A percentile compares a stretch with the other conserved stretches of the same genome.
Conservation (phyloP, 306 rosid genomes). For the Benincasa hispida region DNA sequence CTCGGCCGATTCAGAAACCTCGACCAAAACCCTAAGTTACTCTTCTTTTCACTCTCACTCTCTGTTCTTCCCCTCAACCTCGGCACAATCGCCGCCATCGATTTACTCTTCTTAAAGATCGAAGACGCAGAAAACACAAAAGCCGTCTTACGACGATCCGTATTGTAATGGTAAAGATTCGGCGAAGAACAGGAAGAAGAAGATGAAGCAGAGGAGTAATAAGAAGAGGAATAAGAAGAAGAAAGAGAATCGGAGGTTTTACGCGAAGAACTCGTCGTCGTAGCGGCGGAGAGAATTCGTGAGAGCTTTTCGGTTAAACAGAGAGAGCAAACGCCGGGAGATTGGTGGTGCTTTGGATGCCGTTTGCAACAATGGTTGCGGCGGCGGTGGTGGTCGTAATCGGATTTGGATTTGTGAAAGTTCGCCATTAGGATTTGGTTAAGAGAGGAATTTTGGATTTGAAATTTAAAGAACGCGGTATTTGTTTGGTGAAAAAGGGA, state of each 20-base stretch:
- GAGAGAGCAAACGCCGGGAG: conserved; percentile 11
- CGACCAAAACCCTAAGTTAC: conserved; percentile 10
- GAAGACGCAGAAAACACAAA: neutral
- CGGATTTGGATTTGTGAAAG: neutral
- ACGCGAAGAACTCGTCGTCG: neutral
- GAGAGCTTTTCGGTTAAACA: conserved; percentile 9
- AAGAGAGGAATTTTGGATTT: neutral
- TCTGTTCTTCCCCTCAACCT: neutral
- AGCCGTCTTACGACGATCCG: neutral
- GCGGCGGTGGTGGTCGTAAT: neutral
- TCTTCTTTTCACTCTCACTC: neutral
- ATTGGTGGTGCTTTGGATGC: neutral
- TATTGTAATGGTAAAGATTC: neutral
- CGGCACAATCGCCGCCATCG: neutral
- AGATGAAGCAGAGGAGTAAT: conserved; percentile 11
- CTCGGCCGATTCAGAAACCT: conserved; percentile 1
- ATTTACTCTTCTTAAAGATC: conserved; percentile 4
- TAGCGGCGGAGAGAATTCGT: neutral
- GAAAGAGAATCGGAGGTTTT: neutral
- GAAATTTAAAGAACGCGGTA: conserved; percentile 1
- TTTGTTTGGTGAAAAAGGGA: neutral
- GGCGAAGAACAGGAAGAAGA: conserved; percentile 9
- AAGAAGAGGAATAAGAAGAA: neutral
- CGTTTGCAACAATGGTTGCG: neutral
- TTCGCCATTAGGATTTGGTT: neutral